These are phyloP conservation scores for Thalassiosira livingstoniorum DNA, from an alignment of 352 stramenopile species.

Conservation along the genomic window DNA sequence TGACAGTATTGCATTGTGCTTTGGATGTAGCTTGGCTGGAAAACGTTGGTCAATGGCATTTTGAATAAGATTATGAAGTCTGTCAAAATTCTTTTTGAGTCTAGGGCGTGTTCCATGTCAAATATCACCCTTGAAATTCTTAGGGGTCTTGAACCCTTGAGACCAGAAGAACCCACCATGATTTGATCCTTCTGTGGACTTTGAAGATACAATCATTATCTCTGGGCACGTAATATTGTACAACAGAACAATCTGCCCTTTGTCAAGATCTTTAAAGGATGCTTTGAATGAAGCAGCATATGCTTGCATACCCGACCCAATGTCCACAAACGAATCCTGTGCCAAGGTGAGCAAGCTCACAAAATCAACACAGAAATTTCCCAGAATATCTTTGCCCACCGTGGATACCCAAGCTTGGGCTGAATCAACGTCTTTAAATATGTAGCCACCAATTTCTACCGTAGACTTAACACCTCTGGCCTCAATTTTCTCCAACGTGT, in stretches of 20 bases:
- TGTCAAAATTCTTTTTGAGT: not conserved
- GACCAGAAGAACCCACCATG: not conserved
- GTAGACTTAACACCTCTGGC: not conserved
- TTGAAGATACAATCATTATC: not conserved
- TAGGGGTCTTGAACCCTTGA: not conserved
- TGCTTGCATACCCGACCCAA: not conserved
- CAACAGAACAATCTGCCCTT: not conserved
- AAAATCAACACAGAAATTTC: not conserved
- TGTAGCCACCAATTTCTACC: not conserved
- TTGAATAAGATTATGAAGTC: not conserved
- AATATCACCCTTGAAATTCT: not conserved
- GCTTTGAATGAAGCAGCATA: not conserved
- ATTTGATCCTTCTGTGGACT: no score
- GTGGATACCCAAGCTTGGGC: not conserved
- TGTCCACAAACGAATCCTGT: not conserved
- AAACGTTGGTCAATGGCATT: not conserved
- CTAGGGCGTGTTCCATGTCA: not conserved
- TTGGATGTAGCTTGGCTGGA: not conserved
- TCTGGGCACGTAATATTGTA: not conserved
- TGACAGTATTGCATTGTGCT: not conserved
- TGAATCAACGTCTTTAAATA: not conserved
- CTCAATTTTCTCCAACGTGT: not conserved
- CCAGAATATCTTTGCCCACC: not conserved
- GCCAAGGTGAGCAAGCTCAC: not conserved
- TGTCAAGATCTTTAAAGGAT: not conserved